phyloP scores from a whole-genome alignment of 2,329 filamentous ascomycete genomes.

The Leptographium lundbergii region DNA sequence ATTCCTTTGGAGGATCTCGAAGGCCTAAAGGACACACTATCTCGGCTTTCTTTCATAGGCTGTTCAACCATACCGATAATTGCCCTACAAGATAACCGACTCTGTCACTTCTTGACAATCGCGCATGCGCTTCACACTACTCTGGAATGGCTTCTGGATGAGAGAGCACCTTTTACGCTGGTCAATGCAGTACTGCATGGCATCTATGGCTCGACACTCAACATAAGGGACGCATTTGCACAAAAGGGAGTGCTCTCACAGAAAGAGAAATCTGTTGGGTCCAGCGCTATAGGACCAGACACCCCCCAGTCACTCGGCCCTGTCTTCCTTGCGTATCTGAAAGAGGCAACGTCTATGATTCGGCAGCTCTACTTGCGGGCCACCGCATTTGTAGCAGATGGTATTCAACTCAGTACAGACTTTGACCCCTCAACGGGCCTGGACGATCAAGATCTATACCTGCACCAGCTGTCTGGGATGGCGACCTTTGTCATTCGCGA shows the following conservation, averaged over 20 bases:
- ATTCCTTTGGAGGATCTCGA: conserved; percentile 2
- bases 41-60: conserved; percentile 34
- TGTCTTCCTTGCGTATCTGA: conserved; percentile 21
- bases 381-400: conserved; percentile 11
- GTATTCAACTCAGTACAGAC: conserved; percentile 7
- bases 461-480: conserved; percentile 17
- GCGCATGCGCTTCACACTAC: conserved; percentile 14
- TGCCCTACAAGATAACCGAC: conserved; percentile 6
- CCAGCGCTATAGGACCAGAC: not conserved
- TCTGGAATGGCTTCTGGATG: conserved; percentile 23
- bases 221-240: conserved; percentile 25
- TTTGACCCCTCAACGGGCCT: conserved; percentile 7
- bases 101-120: conserved; percentile 13
- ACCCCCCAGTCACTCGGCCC: not conserved
- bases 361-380: conserved; percentile 28
- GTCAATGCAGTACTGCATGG: conserved; percentile 26
- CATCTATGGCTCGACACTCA: conserved; percentile 18
- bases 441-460: conserved; percentile 10
- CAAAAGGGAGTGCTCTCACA: conserved; percentile 7
- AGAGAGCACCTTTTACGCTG: conserved; percentile 18
- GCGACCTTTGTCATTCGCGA: conserved; percentile 17
- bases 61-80: conserved; percentile 27
- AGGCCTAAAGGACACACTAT: conserved; percentile 24
- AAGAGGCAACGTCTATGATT: conserved; percentile 24
- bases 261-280: not conserved